Base-by-base conservation (phyloP, 768 basidiomycete genomes). In the Leccinum arenicola region DNA sequence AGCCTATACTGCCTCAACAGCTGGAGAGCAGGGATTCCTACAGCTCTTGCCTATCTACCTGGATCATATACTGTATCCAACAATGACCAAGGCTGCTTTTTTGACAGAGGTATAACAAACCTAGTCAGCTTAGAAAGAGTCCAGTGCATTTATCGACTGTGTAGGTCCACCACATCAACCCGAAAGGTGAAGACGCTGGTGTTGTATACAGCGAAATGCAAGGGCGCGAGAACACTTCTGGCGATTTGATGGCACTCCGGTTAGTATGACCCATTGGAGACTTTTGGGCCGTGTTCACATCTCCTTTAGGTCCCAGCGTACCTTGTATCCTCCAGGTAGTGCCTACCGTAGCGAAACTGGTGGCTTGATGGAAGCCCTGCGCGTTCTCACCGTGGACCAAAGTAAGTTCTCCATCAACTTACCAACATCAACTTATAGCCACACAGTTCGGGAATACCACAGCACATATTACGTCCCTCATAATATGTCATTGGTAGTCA, bases 191-290 rank as follows among this genome's bases (percentile, higher is more conserved):
- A 65, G 85, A 98, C 68, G 90, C 92, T 15, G 97, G 97, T 38
- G 97, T 99, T 1, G 96, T 98, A 10, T 98, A 97, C 73, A 91
- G 89, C 68, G 91, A 95, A 76, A 97, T 97, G 95, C 93, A 95
- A 75, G 95, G 94, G 1, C 83, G 96, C 50, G 89, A 98, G 77
- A 98, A 98, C 68, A 94, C 91, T 0, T 85, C 92, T 2, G 86
- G 85, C 10, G 95, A 98, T 75, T 77, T 98, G 48, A 95, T 97
- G 91, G 85, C 88, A 38, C 81, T 95, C 27, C 77, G 84, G 93
- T 94, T 62, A 47, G 84, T 78, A 35, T 29, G 17, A 10, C 27
- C 23, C 40, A 19, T 52, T 19, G 27, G 36, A 12, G 25, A 25
- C n/a, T 11, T 38, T 55, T 54, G 33, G 12, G 0, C 33, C 31